phyloP scores from a whole-genome alignment of 2,329 filamentous ascomycete genomes.

The Myriosclerotinia scirpicola region DNA sequence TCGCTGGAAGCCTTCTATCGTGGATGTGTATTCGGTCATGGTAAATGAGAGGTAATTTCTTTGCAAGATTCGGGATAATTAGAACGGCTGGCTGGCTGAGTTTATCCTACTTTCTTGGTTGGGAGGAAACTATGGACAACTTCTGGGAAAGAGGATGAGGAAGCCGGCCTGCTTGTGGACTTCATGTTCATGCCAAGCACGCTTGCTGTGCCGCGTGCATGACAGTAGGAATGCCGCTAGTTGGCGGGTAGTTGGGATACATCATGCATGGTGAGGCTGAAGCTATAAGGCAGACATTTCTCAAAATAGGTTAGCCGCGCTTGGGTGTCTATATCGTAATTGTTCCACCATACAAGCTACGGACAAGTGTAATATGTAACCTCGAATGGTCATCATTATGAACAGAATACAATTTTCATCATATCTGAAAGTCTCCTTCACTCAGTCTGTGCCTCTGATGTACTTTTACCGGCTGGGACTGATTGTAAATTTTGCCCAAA shows the following conservation, averaged over 20 bases:
- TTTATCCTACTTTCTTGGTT: not conserved
- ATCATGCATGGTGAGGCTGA: not conserved
- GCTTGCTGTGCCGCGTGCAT: not conserved
- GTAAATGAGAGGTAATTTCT: too few species aligned
- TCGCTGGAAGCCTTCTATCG: conserved; percentile 10
- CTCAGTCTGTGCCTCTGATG: too few species aligned
- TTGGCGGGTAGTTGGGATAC: not conserved
- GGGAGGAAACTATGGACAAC: not conserved
- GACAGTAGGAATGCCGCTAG: not conserved
- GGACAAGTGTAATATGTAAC: too few species aligned
- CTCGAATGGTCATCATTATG: too few species aligned
- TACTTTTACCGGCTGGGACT: too few species aligned
- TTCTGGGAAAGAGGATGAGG: not conserved
- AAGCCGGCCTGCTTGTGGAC: not conserved
- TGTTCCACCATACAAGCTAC: too few species aligned
- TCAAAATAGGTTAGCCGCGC: not conserved
- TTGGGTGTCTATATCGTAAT: not conserved
- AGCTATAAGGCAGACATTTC: not conserved
- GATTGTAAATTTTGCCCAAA: too few species aligned
- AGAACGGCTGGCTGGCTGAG: too few species aligned
- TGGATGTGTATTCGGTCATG: conserved; percentile 12
- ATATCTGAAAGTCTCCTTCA: too few species aligned
- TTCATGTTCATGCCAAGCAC: not conserved
- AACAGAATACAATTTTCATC: too few species aligned
- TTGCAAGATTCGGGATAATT: not conserved